Evolutionary conservation across 2,329 filamentous ascomycete species (phyloP).

Genomic region (Onygenales sp.): DNA sequence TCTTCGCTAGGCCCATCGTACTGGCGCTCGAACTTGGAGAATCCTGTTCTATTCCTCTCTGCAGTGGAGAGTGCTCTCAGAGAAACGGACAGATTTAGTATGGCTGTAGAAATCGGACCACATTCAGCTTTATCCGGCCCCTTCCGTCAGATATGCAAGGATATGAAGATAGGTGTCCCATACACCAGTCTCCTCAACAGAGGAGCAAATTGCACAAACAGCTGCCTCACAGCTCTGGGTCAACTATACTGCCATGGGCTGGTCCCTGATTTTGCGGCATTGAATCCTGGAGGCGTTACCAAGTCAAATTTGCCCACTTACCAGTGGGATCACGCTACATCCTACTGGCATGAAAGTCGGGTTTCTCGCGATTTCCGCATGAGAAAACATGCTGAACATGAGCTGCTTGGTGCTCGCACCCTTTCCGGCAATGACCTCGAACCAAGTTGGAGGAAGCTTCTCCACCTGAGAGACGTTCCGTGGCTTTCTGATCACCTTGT

Average conservation of each 20-base stretch:
- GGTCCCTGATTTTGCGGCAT: neutral
- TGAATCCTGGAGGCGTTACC: neutral
- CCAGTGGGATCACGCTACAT: slow-evolving; percentile 15
- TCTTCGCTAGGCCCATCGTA: neutral
- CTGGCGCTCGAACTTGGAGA: neutral
- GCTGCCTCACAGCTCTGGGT: slow-evolving; percentile 2
- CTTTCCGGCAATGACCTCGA: slow-evolving; percentile 19
- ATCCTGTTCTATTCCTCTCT: neutral
- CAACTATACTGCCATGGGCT: neutral
- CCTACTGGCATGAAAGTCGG: slow-evolving; percentile 19
- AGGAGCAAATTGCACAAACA: slow-evolving; percentile 5
- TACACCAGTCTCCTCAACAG: neutral
- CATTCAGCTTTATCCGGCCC: slow-evolving; percentile 6
- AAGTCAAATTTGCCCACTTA: slow-evolving; percentile 21
- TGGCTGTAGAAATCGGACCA: slow-evolving; percentile 7
- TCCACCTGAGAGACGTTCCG: slow-evolving; percentile 17
- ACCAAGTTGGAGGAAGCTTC: slow-evolving; percentile 32
- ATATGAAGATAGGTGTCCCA: neutral
- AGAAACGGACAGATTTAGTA: slow-evolving; percentile 3
- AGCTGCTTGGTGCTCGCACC: slow-evolving; percentile 17
- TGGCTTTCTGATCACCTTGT: slow-evolving; percentile 40
- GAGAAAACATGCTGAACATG: slow-evolving; percentile 9
- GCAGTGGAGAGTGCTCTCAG: neutral
- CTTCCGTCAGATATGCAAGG: slow-evolving; percentile 1
- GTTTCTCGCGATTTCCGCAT: slow-evolving; percentile 13